Evolutionary conservation across 2,329 filamentous ascomycete species (phyloP).

Genomic region (Macrophomina pseudophaseolina): DNA sequence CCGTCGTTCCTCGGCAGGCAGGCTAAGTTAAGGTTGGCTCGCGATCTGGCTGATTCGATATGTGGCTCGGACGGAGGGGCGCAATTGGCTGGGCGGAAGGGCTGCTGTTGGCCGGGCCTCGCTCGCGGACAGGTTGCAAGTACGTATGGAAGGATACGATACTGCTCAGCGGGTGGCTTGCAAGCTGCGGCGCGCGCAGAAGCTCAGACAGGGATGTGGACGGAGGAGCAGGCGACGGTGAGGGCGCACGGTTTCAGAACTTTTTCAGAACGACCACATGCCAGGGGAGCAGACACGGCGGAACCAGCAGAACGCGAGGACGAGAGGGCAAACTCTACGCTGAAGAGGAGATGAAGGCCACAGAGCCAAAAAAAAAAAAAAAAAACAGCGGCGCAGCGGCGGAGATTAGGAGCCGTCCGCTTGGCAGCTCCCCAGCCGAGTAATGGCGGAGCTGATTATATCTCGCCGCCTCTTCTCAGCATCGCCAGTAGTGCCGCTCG

Average conservation of each 20-base stretch:
- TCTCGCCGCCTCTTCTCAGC: neutral
- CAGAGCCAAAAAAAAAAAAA: neutral
- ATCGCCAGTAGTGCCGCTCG: neutral
- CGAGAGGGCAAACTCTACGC: no score
- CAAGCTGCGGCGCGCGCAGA: conserved; percentile 7
- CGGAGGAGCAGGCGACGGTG: conserved; percentile 18
- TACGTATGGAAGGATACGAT: conserved; percentile 1
- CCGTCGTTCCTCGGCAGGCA: conserved; percentile 4
- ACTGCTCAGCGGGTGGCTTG: neutral
- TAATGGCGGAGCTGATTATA: conserved; percentile 11
- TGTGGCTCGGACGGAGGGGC: neutral
- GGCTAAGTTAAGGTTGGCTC: conserved; percentile 10
- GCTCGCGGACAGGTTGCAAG: conserved; percentile 10
- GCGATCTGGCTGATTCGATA: conserved; percentile 4
- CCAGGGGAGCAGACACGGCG: neutral
- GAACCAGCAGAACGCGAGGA: conserved; percentile 31
- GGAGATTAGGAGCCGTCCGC: conserved; percentile 22
- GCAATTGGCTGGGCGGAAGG: conserved; percentile 1
- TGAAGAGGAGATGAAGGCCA: neutral
- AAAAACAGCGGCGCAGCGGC: neutral
- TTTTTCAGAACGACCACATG: conserved; percentile 11
- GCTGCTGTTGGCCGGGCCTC: neutral
- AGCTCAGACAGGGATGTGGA: conserved; percentile 25
- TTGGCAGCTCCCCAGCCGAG: conserved; percentile 13
- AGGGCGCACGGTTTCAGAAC: conserved; percentile 19